phyloP scores from a whole-genome alignment of 2,329 filamentous ascomycete genomes.

The Penicillium decumbens region DNA sequence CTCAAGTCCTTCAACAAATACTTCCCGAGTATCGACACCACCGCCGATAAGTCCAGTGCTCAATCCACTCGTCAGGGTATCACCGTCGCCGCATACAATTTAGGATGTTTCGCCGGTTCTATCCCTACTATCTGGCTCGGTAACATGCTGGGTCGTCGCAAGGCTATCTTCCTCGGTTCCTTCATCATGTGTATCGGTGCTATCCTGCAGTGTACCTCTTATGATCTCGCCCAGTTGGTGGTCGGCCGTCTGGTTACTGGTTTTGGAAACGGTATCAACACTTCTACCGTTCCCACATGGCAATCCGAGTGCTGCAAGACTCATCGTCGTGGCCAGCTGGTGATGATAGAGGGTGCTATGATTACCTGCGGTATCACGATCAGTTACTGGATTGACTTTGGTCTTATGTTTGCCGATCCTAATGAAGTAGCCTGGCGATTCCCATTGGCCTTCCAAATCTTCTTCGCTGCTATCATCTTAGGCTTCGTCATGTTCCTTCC shows the following conservation, averaged over 20 bases:
- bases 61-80: constrained; percentile 38
- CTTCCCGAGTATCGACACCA: constrained; percentile 42
- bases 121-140: constrained; percentile 47
- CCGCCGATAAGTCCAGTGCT: constrained; percentile 18
- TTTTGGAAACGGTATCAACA: constrained; percentile 48
- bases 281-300: constrained; percentile 48
- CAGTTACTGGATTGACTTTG: constrained; percentile 51
- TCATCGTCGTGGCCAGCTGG: constrained; percentile 48
- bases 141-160: constrained; percentile 46
- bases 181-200: constrained; percentile 46
- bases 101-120: constrained; percentile 47
- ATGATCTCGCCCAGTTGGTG: constrained; percentile 45
- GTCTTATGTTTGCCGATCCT: constrained; percentile 51
- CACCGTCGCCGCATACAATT: constrained; percentile 36
- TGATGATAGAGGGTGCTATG: constrained; percentile 52
- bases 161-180: constrained; percentile 45
- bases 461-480: constrained; percentile 52
- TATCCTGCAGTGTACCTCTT: constrained; percentile 45
- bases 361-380: constrained; percentile 51
- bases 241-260: constrained; percentile 49
- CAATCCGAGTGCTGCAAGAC: constrained; percentile 49
- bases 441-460: constrained; percentile 55
- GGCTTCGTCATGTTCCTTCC: constrained; percentile 48
- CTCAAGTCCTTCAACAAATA: constrained; percentile 39
- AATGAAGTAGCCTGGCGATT: constrained; percentile 51